A percentile compares a stretch with the other conserved stretches of the same genome.
These are phyloP conservation scores for Plicaturopsis crispa DNA, from an alignment of 768 basidiomycete genomes.

Conservation along the genomic window DNA sequence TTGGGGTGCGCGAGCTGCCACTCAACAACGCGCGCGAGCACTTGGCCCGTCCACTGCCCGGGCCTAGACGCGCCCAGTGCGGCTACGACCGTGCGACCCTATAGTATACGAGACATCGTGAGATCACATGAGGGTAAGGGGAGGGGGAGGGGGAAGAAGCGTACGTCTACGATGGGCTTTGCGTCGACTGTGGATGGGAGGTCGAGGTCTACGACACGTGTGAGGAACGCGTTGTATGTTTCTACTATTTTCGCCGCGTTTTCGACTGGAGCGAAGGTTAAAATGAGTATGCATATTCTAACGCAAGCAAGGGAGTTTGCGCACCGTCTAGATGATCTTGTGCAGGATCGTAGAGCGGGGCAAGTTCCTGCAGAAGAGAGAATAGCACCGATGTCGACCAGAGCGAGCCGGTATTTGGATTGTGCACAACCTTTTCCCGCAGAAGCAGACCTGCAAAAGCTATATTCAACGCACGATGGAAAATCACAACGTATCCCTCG, in stretches of 20 bases:
- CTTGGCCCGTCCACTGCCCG: constrained; percentile 64
- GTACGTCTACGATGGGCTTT: constrained; percentile 72
- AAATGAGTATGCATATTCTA: constrained; percentile 10
- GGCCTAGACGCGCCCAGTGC: constrained; percentile 46
- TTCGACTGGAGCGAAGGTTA: constrained; percentile 24
- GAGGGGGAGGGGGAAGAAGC: constrained; percentile 17
- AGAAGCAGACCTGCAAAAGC: constrained; percentile 51
- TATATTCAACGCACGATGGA: background rate
- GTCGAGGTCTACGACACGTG: constrained; percentile 51
- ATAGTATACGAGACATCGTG: constrained; percentile 7
- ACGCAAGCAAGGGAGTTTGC: no score
- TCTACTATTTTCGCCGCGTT: constrained; percentile 41
- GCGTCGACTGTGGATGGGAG: constrained; percentile 57
- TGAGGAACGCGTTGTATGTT: constrained; percentile 59
- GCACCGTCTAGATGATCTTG: constrained; percentile 37
- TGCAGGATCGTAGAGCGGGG: constrained; percentile 38
- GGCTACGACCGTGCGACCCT: constrained; percentile 67
- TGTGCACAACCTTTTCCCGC: constrained; percentile 61
- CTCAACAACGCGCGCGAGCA: constrained; percentile 59
- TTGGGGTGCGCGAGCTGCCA: constrained; percentile 84
- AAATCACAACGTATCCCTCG: constrained; percentile 1
- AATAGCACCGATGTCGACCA: constrained; percentile 74
- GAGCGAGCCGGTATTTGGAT: constrained; percentile 47
- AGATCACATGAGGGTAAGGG: constrained; percentile 3
- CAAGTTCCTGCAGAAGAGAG: constrained; percentile 65